These are phyloP conservation scores for Spirogloea muscicola DNA, from an alignment of 139 green algal genomes.

Conservation along the genomic window DNA sequence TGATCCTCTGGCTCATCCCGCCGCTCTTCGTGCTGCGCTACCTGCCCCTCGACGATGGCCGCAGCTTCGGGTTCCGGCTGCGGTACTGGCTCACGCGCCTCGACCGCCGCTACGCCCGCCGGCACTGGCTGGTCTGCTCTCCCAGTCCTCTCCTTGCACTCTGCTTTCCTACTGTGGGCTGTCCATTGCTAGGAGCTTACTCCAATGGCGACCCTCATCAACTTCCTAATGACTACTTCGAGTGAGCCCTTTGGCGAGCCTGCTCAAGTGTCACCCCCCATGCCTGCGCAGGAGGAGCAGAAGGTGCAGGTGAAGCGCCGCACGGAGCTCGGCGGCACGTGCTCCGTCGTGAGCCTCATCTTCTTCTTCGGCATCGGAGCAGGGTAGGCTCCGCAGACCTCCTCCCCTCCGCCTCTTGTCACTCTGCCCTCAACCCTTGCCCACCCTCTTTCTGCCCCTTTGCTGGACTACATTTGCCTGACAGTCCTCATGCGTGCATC, in stretches of 20 bases:
- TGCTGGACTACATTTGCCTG: not conserved
- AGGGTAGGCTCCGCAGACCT: too few species aligned
- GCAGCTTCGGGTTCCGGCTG: constrained; percentile 6
- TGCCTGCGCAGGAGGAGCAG: constrained; percentile 14
- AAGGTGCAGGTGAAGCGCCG: constrained; percentile 20
- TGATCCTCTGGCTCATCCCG: constrained; percentile 14
- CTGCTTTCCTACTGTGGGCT: too few species aligned
- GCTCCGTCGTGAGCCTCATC: constrained; percentile 12
- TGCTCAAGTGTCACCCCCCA: too few species aligned
- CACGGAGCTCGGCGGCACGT: constrained; percentile 17
- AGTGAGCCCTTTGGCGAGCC: too few species aligned
- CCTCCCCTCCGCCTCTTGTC: constrained; percentile 1
- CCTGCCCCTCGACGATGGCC: not conserved
- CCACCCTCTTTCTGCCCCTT: not conserved
- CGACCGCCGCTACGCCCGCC: constrained; percentile 5
- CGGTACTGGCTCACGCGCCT: constrained; percentile 7
- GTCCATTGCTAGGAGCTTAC: too few species aligned
- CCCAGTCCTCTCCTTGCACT: too few species aligned
- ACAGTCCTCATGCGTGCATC: not conserved
- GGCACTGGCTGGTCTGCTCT: constrained; percentile 16
- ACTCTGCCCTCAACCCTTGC: not conserved
- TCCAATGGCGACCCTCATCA: too few species aligned
- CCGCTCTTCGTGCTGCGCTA: not conserved
- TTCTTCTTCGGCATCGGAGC: constrained; percentile 9
- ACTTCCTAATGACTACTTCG: too few species aligned